Conservation (phyloP, 345 rosid species). For the Hevea brasiliensis region DNA sequence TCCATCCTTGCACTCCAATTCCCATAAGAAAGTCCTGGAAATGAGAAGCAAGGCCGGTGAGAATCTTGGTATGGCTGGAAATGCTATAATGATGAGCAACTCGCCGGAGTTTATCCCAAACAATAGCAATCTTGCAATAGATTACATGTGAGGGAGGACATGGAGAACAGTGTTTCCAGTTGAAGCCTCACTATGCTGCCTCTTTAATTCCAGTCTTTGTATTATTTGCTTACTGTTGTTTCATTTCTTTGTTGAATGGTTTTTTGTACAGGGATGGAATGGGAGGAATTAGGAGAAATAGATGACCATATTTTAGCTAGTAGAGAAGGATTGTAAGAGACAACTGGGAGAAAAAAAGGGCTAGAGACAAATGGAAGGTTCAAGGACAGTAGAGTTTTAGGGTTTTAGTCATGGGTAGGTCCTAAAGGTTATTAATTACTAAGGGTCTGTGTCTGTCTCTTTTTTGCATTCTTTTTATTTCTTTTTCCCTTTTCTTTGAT, state of each 20-base stretch:
- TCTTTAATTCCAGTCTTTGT: constrained; percentile 12
- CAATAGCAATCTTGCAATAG: constrained; percentile 31
- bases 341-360: constrained; percentile 21
- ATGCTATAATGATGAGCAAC: constrained; percentile 20
- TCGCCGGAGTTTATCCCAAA: constrained; percentile 50
- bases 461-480: constrained; percentile 2
- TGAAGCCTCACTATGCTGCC: constrained; percentile 10
- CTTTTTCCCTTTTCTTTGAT: constrained; percentile 10
- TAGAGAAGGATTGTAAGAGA: constrained; percentile 38
- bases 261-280: constrained; percentile 56
- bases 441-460: constrained; percentile 24
- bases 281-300: constrained; percentile 40
- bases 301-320: constrained; percentile 40
- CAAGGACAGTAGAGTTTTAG: constrained; percentile 28
- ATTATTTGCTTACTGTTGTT: constrained; percentile 32
- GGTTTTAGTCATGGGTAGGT: neutral
- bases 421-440: constrained; percentile 18
- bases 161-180: constrained; percentile 10
- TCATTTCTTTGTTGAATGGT: constrained; percentile 42
- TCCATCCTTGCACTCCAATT: constrained; percentile 90
- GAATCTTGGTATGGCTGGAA: constrained; percentile 8
- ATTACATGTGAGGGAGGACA: constrained; percentile 36
- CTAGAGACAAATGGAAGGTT: constrained; percentile 23
- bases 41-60: constrained; percentile 66
- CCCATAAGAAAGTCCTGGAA: constrained; percentile 91